A percentile compares a stretch with the other conserved stretches of the same genome.
These are phyloP conservation scores for Neonectria ditissima DNA, from an alignment of 2,329 filamentous ascomycete genomes.

Conservation along the genomic window DNA sequence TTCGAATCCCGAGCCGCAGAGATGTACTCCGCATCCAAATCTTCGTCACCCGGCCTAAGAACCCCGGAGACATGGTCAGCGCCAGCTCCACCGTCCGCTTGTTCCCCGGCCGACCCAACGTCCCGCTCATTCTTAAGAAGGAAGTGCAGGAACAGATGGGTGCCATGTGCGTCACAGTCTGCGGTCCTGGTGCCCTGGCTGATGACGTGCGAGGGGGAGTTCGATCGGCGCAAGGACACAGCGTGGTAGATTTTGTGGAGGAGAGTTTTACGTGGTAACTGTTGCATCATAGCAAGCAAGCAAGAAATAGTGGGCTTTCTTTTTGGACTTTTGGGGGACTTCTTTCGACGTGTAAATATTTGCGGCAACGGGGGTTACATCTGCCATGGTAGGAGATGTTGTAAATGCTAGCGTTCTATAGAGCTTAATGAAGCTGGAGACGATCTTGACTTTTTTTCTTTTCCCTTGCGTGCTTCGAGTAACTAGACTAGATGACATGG, in stretches of 20 bases:
- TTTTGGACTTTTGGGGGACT: conserved; percentile 30
- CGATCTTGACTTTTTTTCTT: conserved; percentile 23
- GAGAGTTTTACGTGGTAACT: conserved; percentile 77
- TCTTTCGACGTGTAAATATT: conserved; percentile 48
- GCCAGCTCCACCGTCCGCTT: conserved; percentile 87
- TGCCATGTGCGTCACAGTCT: conserved; percentile 88
- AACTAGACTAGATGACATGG: not conserved
- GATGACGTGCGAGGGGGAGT: conserved; percentile 81
- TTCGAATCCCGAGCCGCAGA: conserved; percentile 82
- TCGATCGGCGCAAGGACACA: conserved; percentile 70
- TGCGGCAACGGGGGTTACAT: conserved; percentile 36
- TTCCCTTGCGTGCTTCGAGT: not conserved
- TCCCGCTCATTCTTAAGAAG: conserved; percentile 80
- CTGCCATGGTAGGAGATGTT: conserved; percentile 27
- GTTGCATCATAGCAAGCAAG: conserved; percentile 8
- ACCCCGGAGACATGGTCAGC: conserved; percentile 82
- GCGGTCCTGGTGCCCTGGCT: conserved; percentile 78
- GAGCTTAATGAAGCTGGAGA: conserved; percentile 26
- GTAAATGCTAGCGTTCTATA: conserved; percentile 39
- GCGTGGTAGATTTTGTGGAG: conserved; percentile 79
- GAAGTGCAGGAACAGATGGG: conserved; percentile 87
- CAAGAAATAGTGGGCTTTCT: conserved; percentile 16
- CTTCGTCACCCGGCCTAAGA: conserved; percentile 89
- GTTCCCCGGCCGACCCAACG: conserved; percentile 89
- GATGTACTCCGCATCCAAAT: conserved; percentile 88